phyloP scores from a whole-genome alignment of 2,329 filamentous ascomycete genomes.

The Endoconidiophora laricicola region DNA sequence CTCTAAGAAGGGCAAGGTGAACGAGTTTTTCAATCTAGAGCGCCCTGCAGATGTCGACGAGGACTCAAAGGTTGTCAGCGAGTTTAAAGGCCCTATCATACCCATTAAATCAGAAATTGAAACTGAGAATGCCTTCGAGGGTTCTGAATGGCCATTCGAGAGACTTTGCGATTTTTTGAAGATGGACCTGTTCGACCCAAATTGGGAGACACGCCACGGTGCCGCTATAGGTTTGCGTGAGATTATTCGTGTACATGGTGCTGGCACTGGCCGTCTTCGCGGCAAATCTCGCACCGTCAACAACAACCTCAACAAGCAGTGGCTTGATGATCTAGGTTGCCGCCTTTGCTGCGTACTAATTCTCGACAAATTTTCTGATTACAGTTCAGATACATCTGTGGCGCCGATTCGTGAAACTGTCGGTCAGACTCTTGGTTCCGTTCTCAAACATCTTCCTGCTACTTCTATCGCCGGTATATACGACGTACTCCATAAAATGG shows the following conservation, averaged over 20 bases:
- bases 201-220: slow-evolving; percentile 92
- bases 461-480: slow-evolving; percentile 74
- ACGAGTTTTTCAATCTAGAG: slow-evolving; percentile 85
- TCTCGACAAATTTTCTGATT: slow-evolving; percentile 93
- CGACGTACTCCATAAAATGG: slow-evolving; percentile 67
- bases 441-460: slow-evolving; percentile 67
- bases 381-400: slow-evolving; percentile 92
- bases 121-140: slow-evolving; percentile 57
- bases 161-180: slow-evolving; percentile 86
- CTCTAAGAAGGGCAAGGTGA: slow-evolving; percentile 38
- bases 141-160: slow-evolving; percentile 84
- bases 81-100: slow-evolving; percentile 74
- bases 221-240: slow-evolving; percentile 91
- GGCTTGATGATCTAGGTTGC: slow-evolving; percentile 91
- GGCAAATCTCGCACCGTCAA: slow-evolving; percentile 61
- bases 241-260: slow-evolving; percentile 78
- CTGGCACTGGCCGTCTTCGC: slow-evolving; percentile 62
- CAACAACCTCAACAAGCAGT: slow-evolving; percentile 59
- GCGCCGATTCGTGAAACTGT: slow-evolving; percentile 92
- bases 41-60: slow-evolving; percentile 65
- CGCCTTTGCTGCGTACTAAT: slow-evolving; percentile 91
- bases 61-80: slow-evolving; percentile 78
- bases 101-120: slow-evolving; percentile 79
- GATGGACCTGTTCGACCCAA: slow-evolving; percentile 79
- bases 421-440: slow-evolving; percentile 79